Base-by-base conservation (phyloP, 2,329 filamentous ascomycete species). In the Fusarium sp. region DNA sequence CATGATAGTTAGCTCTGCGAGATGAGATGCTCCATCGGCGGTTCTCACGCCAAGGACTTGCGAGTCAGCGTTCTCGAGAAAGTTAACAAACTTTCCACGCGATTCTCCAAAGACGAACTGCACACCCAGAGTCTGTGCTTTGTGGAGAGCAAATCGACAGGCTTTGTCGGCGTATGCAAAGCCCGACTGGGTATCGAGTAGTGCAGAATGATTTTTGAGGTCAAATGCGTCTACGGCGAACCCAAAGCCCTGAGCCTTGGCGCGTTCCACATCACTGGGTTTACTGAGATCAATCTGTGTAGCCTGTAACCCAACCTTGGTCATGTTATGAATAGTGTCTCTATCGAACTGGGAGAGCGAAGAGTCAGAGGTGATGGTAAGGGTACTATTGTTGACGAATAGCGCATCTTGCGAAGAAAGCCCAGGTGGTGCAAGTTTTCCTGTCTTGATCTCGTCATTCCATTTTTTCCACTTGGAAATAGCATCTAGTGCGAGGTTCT, bases 131-230 rank as follows among this genome's bases (percentile, higher is more conserved):
- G 15, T 21, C 21, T 50, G 21, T 26, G 46, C 46, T 26, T 50
- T 50, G 5, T 28, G 22, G 3, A 50, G 46, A 9, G 46, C 46
- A 19, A 50, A 50, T 2, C 33, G 46, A 9, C 46, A 50, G 7
- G 46, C 46, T 10, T 50, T 50, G 22, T 50, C 46, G 4, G 46
- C 46, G 21, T 50, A 38, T 17, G 13, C 46, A 38, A 50, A 50
- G 8, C 46, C 46, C 14, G 46, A 50, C 15, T 50, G 46, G 3
- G 11, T 50, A 28, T 50, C 46, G 4, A 50, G 15, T 13, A 50
- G 17, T 4, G 21, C 33, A 2, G 46, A 38, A 22, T 28, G 36
- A 11, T 11, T 10, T 10, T 26, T 50, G 3, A 50, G 33, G 15
- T 39, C 34, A 2, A 50, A 38, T 1, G 46, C 34, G 8, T 50